phyloP scores from a whole-genome alignment of 176 grass and related monocot species.

The Carex littledalei region DNA sequence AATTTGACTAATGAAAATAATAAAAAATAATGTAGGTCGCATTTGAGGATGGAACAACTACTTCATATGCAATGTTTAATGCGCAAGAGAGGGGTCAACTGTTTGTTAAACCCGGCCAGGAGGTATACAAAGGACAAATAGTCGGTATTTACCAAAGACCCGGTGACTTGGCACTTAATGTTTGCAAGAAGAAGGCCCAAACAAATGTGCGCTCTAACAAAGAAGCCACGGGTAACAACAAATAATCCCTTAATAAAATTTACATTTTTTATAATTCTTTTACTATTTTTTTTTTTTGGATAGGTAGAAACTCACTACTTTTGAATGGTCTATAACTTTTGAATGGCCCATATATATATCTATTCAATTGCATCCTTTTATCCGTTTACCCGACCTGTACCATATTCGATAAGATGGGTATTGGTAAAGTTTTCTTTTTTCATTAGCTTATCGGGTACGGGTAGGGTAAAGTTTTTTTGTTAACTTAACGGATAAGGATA shows the following conservation, averaged over 20 bases:
- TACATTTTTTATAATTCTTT: too few species aligned
- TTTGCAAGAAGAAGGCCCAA: constrained; percentile 98
- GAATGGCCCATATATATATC: too few species aligned
- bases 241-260: background rate
- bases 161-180: constrained; percentile 89
- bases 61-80: constrained; percentile 79
- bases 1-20: background rate
- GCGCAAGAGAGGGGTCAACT: constrained; percentile 95
- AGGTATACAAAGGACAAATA: constrained; percentile 96
- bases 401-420: too few species aligned
- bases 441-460: too few species aligned
- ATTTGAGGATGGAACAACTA: constrained; percentile 89
- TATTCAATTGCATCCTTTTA: too few species aligned
- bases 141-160: constrained; percentile 90
- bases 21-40: constrained; percentile 64
- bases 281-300: too few species aligned
- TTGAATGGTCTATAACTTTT: too few species aligned
- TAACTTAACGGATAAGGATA: too few species aligned
- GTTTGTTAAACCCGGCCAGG: constrained; percentile 65
- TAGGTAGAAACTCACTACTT: too few species aligned
- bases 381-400: too few species aligned
- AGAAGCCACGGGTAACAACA: constrained; percentile 71
- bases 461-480: too few species aligned
- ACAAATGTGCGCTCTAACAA: constrained; percentile 97
- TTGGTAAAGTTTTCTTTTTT: too few species aligned